Percentiles rank a stretch among this genome's conserved stretches.
Conservation (phyloP, 345 rosid species). For the Citrus unshiu region DNA sequence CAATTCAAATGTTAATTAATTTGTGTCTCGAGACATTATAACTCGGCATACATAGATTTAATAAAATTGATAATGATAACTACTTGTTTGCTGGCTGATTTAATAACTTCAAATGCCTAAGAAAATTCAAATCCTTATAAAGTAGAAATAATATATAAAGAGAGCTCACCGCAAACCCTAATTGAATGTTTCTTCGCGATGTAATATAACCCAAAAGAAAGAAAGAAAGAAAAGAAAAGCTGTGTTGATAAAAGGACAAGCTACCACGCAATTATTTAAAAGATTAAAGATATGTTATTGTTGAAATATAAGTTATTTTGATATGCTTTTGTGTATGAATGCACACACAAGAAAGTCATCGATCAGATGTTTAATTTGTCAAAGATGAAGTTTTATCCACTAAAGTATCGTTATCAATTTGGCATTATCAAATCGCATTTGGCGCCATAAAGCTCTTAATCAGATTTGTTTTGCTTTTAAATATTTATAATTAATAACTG, state of each 20-base stretch:
- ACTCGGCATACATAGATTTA: too few species aligned
- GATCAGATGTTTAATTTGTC: slow-evolving; percentile 1
- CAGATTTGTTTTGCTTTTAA: background rate
- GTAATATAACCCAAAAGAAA: background rate
- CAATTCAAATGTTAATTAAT: too few species aligned
- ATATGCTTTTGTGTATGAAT: background rate
- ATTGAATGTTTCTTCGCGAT: background rate
- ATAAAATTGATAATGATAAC: too few species aligned
- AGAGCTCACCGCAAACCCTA: background rate
- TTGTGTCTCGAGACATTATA: too few species aligned
- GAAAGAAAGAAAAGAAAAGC: background rate
- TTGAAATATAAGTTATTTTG: background rate
- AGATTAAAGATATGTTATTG: background rate
- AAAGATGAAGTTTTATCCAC: background rate
- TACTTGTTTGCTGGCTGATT: too few species aligned
- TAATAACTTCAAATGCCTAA: too few species aligned
- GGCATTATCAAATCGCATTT: background rate
- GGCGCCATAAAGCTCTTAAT: background rate
- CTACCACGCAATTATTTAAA: background rate
- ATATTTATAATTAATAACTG: background rate
- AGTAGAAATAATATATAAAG: too few species aligned
- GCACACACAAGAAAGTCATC: background rate
- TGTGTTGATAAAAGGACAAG: background rate
- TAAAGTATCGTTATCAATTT: background rate
- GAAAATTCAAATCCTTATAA: too few species aligned